Conservation (phyloP, 108 stramenopile genomes). For the Stephanodiscus minutulus region DNA sequence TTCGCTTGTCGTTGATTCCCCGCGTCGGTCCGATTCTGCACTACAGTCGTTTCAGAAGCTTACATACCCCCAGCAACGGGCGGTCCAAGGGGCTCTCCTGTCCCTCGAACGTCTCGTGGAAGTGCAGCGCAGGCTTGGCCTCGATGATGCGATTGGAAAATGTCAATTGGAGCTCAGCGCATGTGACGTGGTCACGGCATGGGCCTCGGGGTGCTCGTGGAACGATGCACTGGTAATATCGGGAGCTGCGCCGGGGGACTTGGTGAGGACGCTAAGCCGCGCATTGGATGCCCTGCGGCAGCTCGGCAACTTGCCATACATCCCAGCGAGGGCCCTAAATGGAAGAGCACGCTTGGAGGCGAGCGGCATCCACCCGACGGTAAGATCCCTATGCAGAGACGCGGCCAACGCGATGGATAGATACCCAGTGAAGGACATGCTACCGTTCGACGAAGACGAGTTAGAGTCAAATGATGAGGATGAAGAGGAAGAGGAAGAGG, state of each 20-base stretch:
- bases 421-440: conserved; percentile 83
- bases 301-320: conserved; percentile 65
- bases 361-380: conserved; percentile 66
- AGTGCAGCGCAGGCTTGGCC: conserved; percentile 61
- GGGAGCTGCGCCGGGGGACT: conserved; percentile 77
- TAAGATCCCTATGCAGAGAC: conserved; percentile 69
- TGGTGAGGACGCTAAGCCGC: conserved; percentile 68
- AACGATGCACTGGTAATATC: conserved; percentile 73
- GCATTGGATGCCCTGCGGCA: conserved; percentile 84
- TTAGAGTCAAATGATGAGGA: conserved; percentile 33
- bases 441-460: conserved; percentile 66
- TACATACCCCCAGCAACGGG: conserved; percentile 61
- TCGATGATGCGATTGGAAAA: conserved; percentile 59
- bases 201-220: conserved; percentile 83
- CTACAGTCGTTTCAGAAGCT: conserved; percentile 62
- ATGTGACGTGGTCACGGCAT: conserved; percentile 75
- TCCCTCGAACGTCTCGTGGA: conserved; percentile 69
- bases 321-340: conserved; percentile 57
- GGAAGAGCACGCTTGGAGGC: conserved; percentile 43
- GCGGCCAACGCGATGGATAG: conserved; percentile 74
- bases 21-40: conserved; percentile 51
- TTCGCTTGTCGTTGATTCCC: conserved; percentile 67
- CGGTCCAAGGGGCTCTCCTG: conserved; percentile 66
- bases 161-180: conserved; percentile 66
- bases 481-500: conserved; percentile 23